A percentile compares a stretch with the other conserved stretches of the same genome.
These are phyloP conservation scores for Calonectria crousiana DNA, from an alignment of 2,329 filamentous ascomycete genomes.

Conservation along the genomic window DNA sequence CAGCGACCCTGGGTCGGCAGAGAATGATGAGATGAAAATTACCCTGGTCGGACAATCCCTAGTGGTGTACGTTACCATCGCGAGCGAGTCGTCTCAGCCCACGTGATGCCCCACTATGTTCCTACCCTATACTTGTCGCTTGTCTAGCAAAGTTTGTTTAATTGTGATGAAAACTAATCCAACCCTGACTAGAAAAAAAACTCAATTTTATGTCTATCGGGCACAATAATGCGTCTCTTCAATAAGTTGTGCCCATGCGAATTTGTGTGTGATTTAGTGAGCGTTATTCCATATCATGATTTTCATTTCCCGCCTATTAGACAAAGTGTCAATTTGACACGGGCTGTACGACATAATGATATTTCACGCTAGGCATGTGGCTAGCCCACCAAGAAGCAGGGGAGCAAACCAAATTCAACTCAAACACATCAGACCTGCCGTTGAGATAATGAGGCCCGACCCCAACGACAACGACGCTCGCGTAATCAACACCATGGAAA, in stretches of 20 bases:
- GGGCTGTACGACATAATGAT: constrained; percentile 56
- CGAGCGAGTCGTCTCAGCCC: constrained; percentile 10
- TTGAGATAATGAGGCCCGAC: constrained; percentile 65
- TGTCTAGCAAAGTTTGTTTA: not conserved
- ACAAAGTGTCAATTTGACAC: constrained; percentile 37
- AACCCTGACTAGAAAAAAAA: not conserved
- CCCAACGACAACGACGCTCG: constrained; percentile 64
- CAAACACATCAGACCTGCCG: constrained; percentile 68
- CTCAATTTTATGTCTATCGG: not conserved
- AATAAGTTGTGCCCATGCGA: not conserved
- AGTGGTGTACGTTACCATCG: constrained; percentile 22
- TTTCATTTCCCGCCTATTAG: not conserved
- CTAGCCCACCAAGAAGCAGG: constrained; percentile 70
- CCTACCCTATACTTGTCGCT: constrained; percentile 14
- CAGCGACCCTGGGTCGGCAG: not conserved
- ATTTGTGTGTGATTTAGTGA: not conserved
- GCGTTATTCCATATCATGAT: not conserved
- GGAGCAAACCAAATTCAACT: constrained; percentile 68
- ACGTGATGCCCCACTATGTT: constrained; percentile 25
- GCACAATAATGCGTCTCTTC: not conserved
- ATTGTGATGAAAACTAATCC: not conserved
- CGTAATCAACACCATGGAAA: constrained; percentile 46
- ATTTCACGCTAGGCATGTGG: constrained; percentile 62
- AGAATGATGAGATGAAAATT: constrained; percentile 18
- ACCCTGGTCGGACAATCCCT: constrained; percentile 21